Evolutionary conservation across 2,329 filamentous ascomycete species (phyloP), one percentile per base, ranked within the genome.

Genomic region (Aspergillus vadensis): DNA sequence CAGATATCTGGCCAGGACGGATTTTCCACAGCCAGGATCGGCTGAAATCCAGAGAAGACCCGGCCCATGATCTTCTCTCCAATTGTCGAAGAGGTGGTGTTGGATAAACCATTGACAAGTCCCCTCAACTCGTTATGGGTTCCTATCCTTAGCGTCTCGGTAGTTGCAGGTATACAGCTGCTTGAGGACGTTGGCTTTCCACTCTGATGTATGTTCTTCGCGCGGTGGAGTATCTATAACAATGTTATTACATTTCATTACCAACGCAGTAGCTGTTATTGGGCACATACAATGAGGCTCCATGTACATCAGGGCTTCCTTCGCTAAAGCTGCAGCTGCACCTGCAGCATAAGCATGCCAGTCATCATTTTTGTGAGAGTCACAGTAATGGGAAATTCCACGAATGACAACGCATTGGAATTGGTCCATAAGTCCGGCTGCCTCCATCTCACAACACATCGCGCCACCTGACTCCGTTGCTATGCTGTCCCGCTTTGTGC

Each of bases 51-150:
- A 73, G 6, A 73, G 63, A 4, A 72, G 47, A 8, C 60, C 54
- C 8, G 66, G 59, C 3, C 32, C 38, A 4, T 52, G 14, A 14
- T 57, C 58, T 21, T 67, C 47, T 2, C 60, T 21, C 74, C 72
- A 76, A 5, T 63, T 30, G 3, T 36, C 23, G 57, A 74, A 75
- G 7, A 52, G 41, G 14, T 39, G 27, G 58, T 73, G 68, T 15
- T 64, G 51, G 2, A 69, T 60, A 43, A 76, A 71, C 73, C 74
- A 76, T 48, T 70, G 53, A 48, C 73, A 74, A 7, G 74, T 76
- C 4, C 69, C 70, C 7, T 19, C 17, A 17, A 21, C 17, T 10
- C 39, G 3, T 19, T 43, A 17, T 19, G 39, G 39, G 5, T 3
- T 43, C 19, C 39, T 17, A 19, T 43, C 5, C 8, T 43, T 43